These are phyloP conservation scores for Acephala macrosclerotiorum DNA, from an alignment of 2,329 filamentous ascomycete species.

Conservation along the genomic window DNA sequence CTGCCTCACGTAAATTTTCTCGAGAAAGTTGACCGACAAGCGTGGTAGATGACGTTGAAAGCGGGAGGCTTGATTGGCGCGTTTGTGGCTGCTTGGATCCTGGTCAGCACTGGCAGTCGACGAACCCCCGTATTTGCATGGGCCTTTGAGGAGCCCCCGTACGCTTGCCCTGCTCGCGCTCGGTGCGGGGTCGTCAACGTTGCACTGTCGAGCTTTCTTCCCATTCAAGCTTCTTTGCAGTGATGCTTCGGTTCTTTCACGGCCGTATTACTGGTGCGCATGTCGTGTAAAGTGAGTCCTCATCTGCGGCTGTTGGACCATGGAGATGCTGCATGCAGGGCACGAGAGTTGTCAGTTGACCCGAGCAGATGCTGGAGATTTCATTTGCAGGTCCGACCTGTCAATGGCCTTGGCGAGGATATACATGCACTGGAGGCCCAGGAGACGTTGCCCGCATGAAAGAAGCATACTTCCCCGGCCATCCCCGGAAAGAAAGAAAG, in stretches of 20 bases:
- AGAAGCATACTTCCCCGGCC: neutral
- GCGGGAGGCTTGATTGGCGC: constrained; percentile 31
- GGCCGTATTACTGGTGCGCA: constrained; percentile 29
- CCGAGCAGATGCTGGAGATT: constrained; percentile 11
- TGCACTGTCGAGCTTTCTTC: neutral
- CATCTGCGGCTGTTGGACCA: neutral
- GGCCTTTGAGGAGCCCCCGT: neutral
- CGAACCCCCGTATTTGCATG: neutral
- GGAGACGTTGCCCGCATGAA: neutral
- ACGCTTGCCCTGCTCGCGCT: neutral
- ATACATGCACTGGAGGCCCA: neutral
- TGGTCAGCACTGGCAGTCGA: neutral
- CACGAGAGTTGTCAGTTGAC: constrained; percentile 22
- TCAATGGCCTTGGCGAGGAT: neutral
- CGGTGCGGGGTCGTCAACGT: constrained; percentile 25
- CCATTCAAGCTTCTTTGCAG: constrained; percentile 26
- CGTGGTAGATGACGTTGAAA: constrained; percentile 26
- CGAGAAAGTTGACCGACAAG: neutral
- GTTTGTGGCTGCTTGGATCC: constrained; percentile 22
- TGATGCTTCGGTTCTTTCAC: constrained; percentile 18
- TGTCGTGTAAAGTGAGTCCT: constrained; percentile 2
- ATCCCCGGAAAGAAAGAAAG: neutral
- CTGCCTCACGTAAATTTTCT: neutral
- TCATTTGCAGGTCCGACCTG: neutral
- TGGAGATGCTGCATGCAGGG: neutral